Conservation (phyloP, 2,329 filamentous ascomycete genomes). For the Pseudocercospora fuligena region DNA sequence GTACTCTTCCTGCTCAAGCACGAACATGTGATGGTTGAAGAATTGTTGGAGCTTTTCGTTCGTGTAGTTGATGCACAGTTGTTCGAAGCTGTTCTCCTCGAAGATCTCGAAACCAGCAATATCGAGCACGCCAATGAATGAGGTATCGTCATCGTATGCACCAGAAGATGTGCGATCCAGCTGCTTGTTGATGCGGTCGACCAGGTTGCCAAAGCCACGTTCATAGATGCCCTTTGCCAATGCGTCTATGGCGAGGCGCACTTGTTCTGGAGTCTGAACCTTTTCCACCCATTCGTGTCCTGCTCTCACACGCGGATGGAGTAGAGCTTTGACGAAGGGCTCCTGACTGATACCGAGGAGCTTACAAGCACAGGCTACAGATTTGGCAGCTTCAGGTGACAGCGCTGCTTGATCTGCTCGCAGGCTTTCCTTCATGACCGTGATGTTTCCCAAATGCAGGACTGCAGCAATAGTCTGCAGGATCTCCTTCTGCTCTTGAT, state of each 20-base stretch:
- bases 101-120: slow-evolving; percentile 99
- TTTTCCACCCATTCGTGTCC: slow-evolving; percentile 99
- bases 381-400: slow-evolving; percentile 72
- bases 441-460: slow-evolving; percentile 89
- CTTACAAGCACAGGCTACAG: slow-evolving; percentile 78
- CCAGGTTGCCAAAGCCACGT: slow-evolving; percentile 89
- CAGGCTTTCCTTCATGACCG: slow-evolving; percentile 86
- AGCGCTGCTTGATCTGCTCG: slow-evolving; percentile 89
- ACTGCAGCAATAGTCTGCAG: slow-evolving; percentile 88
- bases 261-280: slow-evolving; percentile 95
- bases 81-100: slow-evolving; percentile 97
- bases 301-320: slow-evolving; percentile 93
- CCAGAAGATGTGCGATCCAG: slow-evolving; percentile 75
- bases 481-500: slow-evolving; percentile 81
- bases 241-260: slow-evolving; percentile 85
- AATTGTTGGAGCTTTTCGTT: slow-evolving; percentile 99
- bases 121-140: slow-evolving; percentile 97
- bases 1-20: slow-evolving; percentile 97
- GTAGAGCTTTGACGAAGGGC: slow-evolving; percentile 81
- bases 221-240: slow-evolving; percentile 98
- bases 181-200: slow-evolving; percentile 87
- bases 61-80: slow-evolving; percentile 99
- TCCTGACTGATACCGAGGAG: slow-evolving; percentile 84
- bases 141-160: slow-evolving; percentile 81
- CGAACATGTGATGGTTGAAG: slow-evolving; percentile 99